Evolutionary conservation across 441 rosid species (phyloP), one percentile per base, ranked within the genome.

Genomic region (Bruguiera hainesii): DNA sequence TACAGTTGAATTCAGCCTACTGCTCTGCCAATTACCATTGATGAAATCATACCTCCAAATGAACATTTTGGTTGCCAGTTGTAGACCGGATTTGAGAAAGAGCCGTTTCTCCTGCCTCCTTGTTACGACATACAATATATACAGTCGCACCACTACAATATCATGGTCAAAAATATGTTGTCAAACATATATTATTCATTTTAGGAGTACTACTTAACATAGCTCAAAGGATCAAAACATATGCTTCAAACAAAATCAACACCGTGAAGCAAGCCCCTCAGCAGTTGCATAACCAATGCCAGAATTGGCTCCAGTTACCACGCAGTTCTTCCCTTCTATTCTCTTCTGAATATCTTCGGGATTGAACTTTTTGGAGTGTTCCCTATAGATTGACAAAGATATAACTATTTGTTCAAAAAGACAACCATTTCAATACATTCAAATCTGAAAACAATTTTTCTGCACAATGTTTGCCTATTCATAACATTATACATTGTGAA

Each of bases 221-320:
- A 20, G 5, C 48, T 15, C 58, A 53, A 53, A 13, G 16, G n/a
- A 30, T 23, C 13, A 61, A 56, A 51, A 72, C 28, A 49, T 6
- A 51, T 7, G 49, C 28, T 50, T 20, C 8, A 63, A 68, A 33
- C 42, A 29, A 42, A 50, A 61, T 16, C 72, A 42, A 33, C 65
- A 90, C 98, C 90, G 84, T 16, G 95, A 84, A 79, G 97, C 97
- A 75, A 91, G 90, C 62, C 89, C 95, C 82, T 91, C 89, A 18
- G 96, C 93, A 25, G 96, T 76, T 7, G 97, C 88, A 77, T 73
- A 94, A 65, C 98, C 98, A 72, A 91, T 82, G 66, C 96, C 97
- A 23, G 98, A 84, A 76, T 91, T 93, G 5, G 96, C 97, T 65
- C 98, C 96, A 2, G 96, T 93, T 20, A 91, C 95, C 8, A 93